Evolutionary conservation across 345 rosid genomes (phyloP).

Genomic region (Linum lewisii): DNA sequence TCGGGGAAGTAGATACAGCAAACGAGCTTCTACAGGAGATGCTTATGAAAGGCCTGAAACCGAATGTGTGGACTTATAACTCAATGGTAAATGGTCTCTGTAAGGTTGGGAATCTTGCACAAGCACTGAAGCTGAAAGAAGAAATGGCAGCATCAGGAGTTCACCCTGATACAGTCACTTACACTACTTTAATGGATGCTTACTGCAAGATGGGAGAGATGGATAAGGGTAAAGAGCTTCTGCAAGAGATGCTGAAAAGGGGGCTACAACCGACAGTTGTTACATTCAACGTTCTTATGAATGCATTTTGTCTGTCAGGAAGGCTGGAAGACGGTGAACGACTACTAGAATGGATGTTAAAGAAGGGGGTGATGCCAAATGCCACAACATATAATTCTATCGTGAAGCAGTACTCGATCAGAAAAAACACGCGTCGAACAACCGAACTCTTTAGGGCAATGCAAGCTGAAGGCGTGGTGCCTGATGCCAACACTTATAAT

Average conservation of each 20-base stretch:
- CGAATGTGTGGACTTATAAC: slow-evolving; percentile 67
- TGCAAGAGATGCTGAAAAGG: slow-evolving; percentile 62
- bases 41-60: slow-evolving; percentile 61
- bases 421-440: slow-evolving; percentile 43
- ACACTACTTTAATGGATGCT: slow-evolving; percentile 77
- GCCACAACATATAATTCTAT: slow-evolving; percentile 71
- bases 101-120: slow-evolving; percentile 53
- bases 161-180: slow-evolving; percentile 58
- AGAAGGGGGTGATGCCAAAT: slow-evolving; percentile 67
- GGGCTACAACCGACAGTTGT: slow-evolving; percentile 68
- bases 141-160: slow-evolving; percentile 59
- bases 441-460: slow-evolving; percentile 44
- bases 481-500: slow-evolving; percentile 73
- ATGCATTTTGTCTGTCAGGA: slow-evolving; percentile 77
- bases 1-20: slow-evolving; percentile 71
- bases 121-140: slow-evolving; percentile 62
- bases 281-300: slow-evolving; percentile 85
- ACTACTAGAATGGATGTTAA: slow-evolving; percentile 79
- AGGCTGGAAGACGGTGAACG: slow-evolving; percentile 72
- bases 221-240: slow-evolving; percentile 51
- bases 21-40: slow-evolving; percentile 87
- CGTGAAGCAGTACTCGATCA: slow-evolving; percentile 60
- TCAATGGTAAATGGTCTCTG: slow-evolving; percentile 73
- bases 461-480: slow-evolving; percentile 51
- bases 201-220: slow-evolving; percentile 67